These are phyloP conservation scores for Hanseniaspora guilliermondii DNA, from an alignment of 805 yeast species.

Conservation along the genomic window DNA sequence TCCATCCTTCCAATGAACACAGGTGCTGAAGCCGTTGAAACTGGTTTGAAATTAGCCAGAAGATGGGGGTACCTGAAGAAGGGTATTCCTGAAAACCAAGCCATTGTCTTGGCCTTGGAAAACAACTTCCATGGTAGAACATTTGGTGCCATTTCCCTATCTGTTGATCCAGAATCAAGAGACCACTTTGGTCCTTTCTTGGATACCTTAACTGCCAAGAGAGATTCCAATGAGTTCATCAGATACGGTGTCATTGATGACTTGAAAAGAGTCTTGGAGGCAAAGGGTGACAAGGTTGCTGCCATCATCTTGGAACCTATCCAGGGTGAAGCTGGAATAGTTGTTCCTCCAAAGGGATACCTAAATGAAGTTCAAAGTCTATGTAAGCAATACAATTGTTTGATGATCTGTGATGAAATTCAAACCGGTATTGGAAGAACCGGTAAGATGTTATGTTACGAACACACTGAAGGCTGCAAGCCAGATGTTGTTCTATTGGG, in stretches of 20 bases:
- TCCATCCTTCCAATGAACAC: conserved; percentile 96
- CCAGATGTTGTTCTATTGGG: conserved; percentile 87
- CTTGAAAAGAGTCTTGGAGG: conserved; percentile 64
- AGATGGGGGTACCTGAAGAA: conserved; percentile 92
- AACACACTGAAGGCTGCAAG: conserved; percentile 64
- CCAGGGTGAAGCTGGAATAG: conserved; percentile 97
- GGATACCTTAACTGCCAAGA: conserved; percentile 67
- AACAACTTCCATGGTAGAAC: conserved; percentile 96
- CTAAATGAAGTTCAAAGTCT: conserved; percentile 56
- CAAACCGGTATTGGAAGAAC: conserved; percentile 98
- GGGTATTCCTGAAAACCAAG: conserved; percentile 71
- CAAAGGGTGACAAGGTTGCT: conserved; percentile 79
- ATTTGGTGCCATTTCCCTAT: conserved; percentile 86
- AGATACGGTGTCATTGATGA: conserved; percentile 83
- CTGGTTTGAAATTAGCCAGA: conserved; percentile 86
- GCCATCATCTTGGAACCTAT: conserved; percentile 89
- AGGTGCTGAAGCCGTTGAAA: conserved; percentile 97
- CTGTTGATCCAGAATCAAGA: conserved; percentile 78
- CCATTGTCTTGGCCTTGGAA: conserved; percentile 74
- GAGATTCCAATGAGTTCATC: conserved; percentile 57
- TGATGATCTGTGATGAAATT: conserved; percentile 90
- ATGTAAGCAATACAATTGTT: conserved; percentile 71
- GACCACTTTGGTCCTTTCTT: conserved; percentile 83
- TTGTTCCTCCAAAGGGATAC: conserved; percentile 80
- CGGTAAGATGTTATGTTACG: conserved; percentile 83